A percentile compares a stretch with the other conserved stretches of the same genome.
Conservation (phyloP, 148 eudicot genomes). For the Heliosperma pusillum region DNA sequence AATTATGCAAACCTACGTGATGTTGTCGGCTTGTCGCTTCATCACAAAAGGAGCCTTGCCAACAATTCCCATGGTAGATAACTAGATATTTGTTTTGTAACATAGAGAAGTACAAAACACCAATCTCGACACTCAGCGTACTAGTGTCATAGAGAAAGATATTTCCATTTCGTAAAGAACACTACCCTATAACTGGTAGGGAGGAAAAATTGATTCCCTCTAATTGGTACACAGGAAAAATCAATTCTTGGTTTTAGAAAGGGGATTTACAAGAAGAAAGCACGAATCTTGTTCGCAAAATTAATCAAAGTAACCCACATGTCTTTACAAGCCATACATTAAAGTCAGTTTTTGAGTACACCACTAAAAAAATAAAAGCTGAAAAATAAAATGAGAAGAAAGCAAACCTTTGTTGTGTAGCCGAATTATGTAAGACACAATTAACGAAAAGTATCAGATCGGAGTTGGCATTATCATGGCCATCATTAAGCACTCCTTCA, state of each 20-base stretch:
- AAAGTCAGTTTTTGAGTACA: neutral
- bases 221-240: neutral
- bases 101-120: neutral
- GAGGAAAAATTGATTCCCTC: neutral
- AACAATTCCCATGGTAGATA: neutral
- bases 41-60: neutral
- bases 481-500: slow-evolving; percentile 79
- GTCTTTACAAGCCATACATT: neutral
- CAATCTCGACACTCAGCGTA: neutral
- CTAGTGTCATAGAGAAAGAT: neutral
- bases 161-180: neutral
- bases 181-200: neutral
- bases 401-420: slow-evolving; percentile 54
- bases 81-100: neutral
- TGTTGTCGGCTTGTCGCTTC: neutral
- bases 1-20: neutral
- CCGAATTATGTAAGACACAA: slow-evolving; percentile 53
- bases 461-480: slow-evolving; percentile 85
- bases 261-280: slow-evolving; percentile 7
- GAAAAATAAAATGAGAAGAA: neutral
- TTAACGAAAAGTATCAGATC: slow-evolving; percentile 82
- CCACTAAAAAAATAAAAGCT: neutral
- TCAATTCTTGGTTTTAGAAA: neutral
- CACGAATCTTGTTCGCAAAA: neutral
- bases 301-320: neutral